Evolutionary conservation across 495 filamentous ascomycete species (phyloP).

Genomic region (Xylaria flabelliformis): DNA sequence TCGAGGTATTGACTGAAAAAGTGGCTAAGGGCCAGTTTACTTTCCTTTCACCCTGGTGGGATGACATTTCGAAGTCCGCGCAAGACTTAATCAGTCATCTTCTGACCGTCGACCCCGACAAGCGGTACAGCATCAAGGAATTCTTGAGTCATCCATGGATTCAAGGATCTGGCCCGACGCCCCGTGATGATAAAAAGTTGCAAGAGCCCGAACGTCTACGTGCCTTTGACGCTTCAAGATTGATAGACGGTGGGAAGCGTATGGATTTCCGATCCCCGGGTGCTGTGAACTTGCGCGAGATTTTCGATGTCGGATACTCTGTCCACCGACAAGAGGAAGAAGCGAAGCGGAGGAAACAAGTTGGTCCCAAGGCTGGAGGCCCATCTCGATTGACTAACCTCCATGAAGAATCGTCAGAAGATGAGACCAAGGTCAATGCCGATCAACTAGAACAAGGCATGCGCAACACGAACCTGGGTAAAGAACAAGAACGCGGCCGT

Average conservation of each 20-base stretch:
- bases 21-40: conserved; percentile 96
- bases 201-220: conserved; percentile 50
- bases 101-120: conserved; percentile 88
- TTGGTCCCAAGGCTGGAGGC: conserved; percentile 61
- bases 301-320: conserved; percentile 96
- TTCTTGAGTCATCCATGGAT: conserved; percentile 96
- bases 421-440: conserved; percentile 58
- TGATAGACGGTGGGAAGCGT: conserved; percentile 66
- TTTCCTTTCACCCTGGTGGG: conserved; percentile 99
- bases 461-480: conserved; percentile 75
- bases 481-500: conserved; percentile 53
- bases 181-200: conserved; percentile 68
- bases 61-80: conserved; percentile 94
- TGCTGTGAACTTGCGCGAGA: conserved; percentile 92
- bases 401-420: conserved; percentile 74
- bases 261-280: conserved; percentile 97
- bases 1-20: conserved; percentile 96
- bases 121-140: conserved; percentile 85
- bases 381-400: conserved; percentile 60
- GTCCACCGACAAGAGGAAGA: conserved; percentile 98
- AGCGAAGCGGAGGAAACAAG: conserved; percentile 84
- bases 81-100: conserved; percentile 95
- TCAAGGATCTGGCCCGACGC: conserved; percentile 60
- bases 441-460: conserved; percentile 81
- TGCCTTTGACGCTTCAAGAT: conserved; percentile 61